phyloP scores from a whole-genome alignment of 169 alveolate genomes.

The Plasmodium vivax region DNA sequence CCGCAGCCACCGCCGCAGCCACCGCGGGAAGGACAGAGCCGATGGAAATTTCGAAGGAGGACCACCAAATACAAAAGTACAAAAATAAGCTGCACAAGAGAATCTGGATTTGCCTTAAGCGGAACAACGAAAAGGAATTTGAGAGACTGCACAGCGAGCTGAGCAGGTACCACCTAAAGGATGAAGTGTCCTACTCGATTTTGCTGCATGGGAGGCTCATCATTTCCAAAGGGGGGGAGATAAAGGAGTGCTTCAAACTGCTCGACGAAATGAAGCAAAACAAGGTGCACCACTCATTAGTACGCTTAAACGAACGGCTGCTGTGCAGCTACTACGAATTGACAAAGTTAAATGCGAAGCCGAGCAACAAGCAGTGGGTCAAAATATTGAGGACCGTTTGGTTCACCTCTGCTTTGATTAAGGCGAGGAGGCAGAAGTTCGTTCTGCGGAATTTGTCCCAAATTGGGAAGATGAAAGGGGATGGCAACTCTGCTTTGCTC shows the following conservation, averaged over 20 bases:
- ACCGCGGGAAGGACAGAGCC: not conserved
- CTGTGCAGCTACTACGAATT: slow-evolving; percentile 31
- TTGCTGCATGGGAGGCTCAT: slow-evolving; percentile 47
- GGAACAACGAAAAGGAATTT: slow-evolving; percentile 46
- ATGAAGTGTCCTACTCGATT: slow-evolving; percentile 63
- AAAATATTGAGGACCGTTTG: slow-evolving; percentile 53
- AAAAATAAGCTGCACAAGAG: slow-evolving; percentile 55
- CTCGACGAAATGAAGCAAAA: slow-evolving; percentile 45
- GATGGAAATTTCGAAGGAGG: slow-evolving; percentile 49
- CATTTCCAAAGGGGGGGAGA: slow-evolving; percentile 5
- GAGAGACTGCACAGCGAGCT: slow-evolving; percentile 6
- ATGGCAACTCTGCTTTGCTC: not conserved
- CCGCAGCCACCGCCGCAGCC: no score
- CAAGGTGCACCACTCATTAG: slow-evolving; percentile 38
- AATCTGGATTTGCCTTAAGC: slow-evolving; percentile 37
- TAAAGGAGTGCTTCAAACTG: slow-evolving; percentile 23
- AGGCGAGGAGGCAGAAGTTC: slow-evolving; percentile 61
- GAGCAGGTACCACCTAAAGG: slow-evolving; percentile 35
- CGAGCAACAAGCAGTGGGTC: slow-evolving; percentile 29
- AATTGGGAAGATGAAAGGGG: slow-evolving; percentile 8
- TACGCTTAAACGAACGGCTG: slow-evolving; percentile 46
- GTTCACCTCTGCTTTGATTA: slow-evolving; percentile 59
- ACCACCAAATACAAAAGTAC: slow-evolving; percentile 47
- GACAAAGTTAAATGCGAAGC: slow-evolving; percentile 35
- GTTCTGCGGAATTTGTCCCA: slow-evolving; percentile 7